These are phyloP conservation scores for Claviceps purpurea DNA, from an alignment of 2,329 filamentous ascomycete genomes.

Conservation along the genomic window DNA sequence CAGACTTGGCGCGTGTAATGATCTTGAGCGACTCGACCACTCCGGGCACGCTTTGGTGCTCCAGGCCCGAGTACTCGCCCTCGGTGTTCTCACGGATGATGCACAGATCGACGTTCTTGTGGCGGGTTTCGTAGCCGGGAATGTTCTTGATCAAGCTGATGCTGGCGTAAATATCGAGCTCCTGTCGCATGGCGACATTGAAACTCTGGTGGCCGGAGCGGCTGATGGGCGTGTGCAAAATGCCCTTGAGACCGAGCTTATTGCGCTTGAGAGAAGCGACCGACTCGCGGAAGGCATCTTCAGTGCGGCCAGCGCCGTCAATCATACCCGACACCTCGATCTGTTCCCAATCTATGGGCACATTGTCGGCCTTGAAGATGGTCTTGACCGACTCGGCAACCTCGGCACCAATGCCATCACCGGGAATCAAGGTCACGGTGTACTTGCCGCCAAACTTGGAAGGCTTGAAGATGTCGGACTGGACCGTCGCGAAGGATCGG, in stretches of 20 bases:
- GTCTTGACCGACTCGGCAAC: slow-evolving; percentile 97
- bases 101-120: slow-evolving; percentile 94
- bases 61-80: slow-evolving; percentile 96
- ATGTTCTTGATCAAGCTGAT: slow-evolving; percentile 99
- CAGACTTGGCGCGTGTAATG: slow-evolving; percentile 96
- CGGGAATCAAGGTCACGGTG: slow-evolving; percentile 95
- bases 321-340: slow-evolving; percentile 89
- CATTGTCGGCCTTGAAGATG: slow-evolving; percentile 98
- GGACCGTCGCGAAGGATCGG: slow-evolving; percentile 63
- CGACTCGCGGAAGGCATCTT: slow-evolving; percentile 90
- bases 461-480: slow-evolving; percentile 96
- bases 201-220: slow-evolving; percentile 96
- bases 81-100: slow-evolving; percentile 99
- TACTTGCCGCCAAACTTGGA: slow-evolving; percentile 99
- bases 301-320: slow-evolving; percentile 64
- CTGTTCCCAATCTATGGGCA: slow-evolving; percentile 98
- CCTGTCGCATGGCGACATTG: slow-evolving; percentile 98
- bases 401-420: slow-evolving; percentile 97
- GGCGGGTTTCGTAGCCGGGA: slow-evolving; percentile 91
- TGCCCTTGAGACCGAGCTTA: slow-evolving; percentile 98
- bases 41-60: slow-evolving; percentile 93
- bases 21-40: slow-evolving; percentile 99
- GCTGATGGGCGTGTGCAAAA: slow-evolving; percentile 93
- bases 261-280: slow-evolving; percentile 94
- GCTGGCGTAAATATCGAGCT: slow-evolving; percentile 98